Percentiles rank a stretch among this genome's conserved stretches.
Conservation (phyloP, 108 stramenopile species). For the Aureococcus anophagefferens region DNA sequence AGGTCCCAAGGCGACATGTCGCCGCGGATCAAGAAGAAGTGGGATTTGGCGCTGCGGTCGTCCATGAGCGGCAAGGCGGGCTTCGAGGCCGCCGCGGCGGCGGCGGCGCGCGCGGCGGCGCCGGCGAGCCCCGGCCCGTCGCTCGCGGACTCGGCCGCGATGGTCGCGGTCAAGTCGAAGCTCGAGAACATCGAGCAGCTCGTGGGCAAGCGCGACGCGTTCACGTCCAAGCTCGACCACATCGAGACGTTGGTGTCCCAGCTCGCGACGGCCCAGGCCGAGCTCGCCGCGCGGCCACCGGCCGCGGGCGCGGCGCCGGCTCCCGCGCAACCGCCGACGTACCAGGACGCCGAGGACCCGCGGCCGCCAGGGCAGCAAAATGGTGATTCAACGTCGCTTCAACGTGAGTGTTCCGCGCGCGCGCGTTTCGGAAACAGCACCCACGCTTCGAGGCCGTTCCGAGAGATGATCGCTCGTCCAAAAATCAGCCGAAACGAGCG, state of each 20-base stretch:
- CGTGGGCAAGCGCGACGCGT: not conserved
- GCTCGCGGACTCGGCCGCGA: slow-evolving; percentile 2
- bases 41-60: not conserved
- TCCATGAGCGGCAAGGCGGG: not conserved
- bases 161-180: not conserved
- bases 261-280: no score
- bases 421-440: no score
- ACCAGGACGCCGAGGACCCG: slow-evolving; percentile 9
- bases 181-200: slow-evolving; percentile 9
- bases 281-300: no score
- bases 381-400: no score
- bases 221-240: not conserved
- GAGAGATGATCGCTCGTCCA: no score
- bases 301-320: not conserved
- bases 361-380: no score
- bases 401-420: no score
- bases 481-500: no score
- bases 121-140: not conserved
- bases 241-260: no score
- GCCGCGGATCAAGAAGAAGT: no score
- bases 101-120: not conserved
- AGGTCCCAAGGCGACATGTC: no score
- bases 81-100: not conserved
- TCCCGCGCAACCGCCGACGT: not conserved
- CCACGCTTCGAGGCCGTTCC: no score